phyloP scores from a whole-genome alignment of 78 protist genomes.

The Diacronema lutheri region DNA sequence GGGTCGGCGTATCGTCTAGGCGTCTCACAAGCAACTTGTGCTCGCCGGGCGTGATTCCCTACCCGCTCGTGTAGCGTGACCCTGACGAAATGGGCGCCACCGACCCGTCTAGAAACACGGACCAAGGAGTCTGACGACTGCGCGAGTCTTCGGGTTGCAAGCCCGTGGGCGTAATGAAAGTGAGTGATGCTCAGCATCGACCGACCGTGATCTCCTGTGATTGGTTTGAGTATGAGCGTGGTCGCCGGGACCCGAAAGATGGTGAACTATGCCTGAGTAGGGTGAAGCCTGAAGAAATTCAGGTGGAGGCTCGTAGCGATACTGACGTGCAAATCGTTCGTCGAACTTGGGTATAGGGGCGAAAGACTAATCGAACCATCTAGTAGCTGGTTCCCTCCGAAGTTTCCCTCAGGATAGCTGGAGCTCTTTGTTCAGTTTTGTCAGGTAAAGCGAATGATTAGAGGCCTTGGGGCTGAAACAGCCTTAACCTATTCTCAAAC shows the following conservation, averaged over 20 bases:
- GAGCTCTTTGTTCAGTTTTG: slow-evolving; percentile 48
- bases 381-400: slow-evolving; percentile 94
- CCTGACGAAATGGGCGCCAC: slow-evolving; percentile 42
- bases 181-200: slow-evolving; percentile 33
- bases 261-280: slow-evolving; percentile 85
- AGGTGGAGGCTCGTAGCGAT: slow-evolving; percentile 86
- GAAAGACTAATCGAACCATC: slow-evolving; percentile 90
- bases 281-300: slow-evolving; percentile 80
- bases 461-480: slow-evolving; percentile 60
- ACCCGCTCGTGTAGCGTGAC: not conserved
- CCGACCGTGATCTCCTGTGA: slow-evolving; percentile 50
- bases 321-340: slow-evolving; percentile 92
- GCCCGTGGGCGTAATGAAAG: slow-evolving; percentile 71
- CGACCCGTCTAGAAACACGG: slow-evolving; percentile 95
- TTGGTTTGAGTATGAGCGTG: slow-evolving; percentile 64
- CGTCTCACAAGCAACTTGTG: not conserved
- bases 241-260: slow-evolving; percentile 83
- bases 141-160: slow-evolving; percentile 70
- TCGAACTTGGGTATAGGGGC: slow-evolving; percentile 89
- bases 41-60: not conserved
- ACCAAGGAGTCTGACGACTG: slow-evolving; percentile 89
- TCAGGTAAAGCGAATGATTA: slow-evolving; percentile 83
- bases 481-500: slow-evolving; percentile 78
- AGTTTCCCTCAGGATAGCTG: slow-evolving; percentile 87
- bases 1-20: not conserved